Evolutionary conservation across 352 stramenopile species (phyloP), one percentile per base, ranked within the genome.

Genomic region (Saprolegnia diclina): DNA sequence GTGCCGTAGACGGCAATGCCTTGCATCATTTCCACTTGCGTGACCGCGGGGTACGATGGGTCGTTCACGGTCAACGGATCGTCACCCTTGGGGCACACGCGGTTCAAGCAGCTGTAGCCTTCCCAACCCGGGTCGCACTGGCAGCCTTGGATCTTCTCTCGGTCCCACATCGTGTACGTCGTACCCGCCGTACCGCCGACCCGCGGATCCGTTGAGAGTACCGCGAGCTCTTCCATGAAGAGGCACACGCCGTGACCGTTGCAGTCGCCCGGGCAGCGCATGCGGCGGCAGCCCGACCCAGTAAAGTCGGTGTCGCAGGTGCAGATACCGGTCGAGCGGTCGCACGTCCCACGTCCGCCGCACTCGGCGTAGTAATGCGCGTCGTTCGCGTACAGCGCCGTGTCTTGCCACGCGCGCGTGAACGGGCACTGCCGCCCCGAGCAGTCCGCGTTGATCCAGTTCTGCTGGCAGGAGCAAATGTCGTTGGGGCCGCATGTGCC

Each of bases 51-150:
- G 52, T 26, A 59, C 52, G 13, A 1, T 7, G 52, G 52, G 35
- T 59, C 52, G 35, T 59, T 59, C 19, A 59, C 52, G 4, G 85
- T 93, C n/a, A 87, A 82, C 24, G 88, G 90, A 59, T 97, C 90
- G 32, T 93, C 92, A 44, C 91, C 93, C 11, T 87, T 75, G 19
- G 90, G 91, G 70, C 94, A 98, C 65, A 90, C 92, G 21, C 81
- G 77, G 42, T 81, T 65, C 18, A 77, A 82, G 79, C 95, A 98
- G 52, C 87, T 76, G 57, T 84, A 87, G 26, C 85, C 85, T 73
- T 90, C 80, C 65, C 89, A 92, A 55, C 83, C 81, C 11, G 67
- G 29, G 32, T 82, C 71, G 64, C 85, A 91, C 29, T 65, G 67
- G 64, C 83, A 93, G 24, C 77, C 79, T 79, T 92, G 91, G 71